Percentiles rank a stretch among this genome's conserved stretches.
phyloP scores from a whole-genome alignment of 2,329 filamentous ascomycete genomes.

The Verticillium nubilum region DNA sequence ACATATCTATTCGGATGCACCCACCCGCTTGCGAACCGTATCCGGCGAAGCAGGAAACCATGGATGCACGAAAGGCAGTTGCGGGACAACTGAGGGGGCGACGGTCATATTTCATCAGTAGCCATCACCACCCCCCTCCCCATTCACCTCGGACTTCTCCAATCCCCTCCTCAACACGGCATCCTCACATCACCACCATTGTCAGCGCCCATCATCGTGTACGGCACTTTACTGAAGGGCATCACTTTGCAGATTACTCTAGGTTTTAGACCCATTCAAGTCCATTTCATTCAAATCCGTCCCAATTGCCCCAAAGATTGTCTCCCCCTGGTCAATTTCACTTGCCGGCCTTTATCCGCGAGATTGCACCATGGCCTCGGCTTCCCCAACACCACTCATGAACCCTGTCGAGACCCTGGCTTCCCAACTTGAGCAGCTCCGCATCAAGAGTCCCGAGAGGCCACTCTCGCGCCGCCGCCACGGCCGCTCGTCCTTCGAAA shows the following conservation, averaged over 20 bases:
- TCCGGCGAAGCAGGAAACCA: not conserved
- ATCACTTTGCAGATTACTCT: not conserved
- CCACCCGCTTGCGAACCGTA: not conserved
- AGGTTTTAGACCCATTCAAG: not conserved
- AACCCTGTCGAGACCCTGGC: slow-evolving; percentile 23
- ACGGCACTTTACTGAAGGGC: not conserved
- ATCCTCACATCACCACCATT: not conserved
- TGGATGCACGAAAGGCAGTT: not conserved
- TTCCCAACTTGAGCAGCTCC: slow-evolving; percentile 25
- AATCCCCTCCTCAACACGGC: not conserved
- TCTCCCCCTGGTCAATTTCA: not conserved
- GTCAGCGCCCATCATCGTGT: not conserved
- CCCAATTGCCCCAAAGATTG: not conserved
- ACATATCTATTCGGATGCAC: not conserved
- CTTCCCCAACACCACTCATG: slow-evolving; percentile 7
- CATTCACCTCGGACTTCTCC: not conserved
- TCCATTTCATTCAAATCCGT: not conserved
- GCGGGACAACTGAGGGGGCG: not conserved
- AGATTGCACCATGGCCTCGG: slow-evolving; percentile 20
- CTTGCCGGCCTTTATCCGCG: slow-evolving; percentile 16
- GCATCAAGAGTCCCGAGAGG: slow-evolving; percentile 14
- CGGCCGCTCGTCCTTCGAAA: slow-evolving; percentile 3
- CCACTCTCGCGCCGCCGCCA: not conserved
- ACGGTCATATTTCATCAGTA: not conserved
- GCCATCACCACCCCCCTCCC: not conserved